These are phyloP conservation scores for Coemansia sp. DNA, from an alignment of 192 early-diverging fungal species.

Conservation along the genomic window DNA sequence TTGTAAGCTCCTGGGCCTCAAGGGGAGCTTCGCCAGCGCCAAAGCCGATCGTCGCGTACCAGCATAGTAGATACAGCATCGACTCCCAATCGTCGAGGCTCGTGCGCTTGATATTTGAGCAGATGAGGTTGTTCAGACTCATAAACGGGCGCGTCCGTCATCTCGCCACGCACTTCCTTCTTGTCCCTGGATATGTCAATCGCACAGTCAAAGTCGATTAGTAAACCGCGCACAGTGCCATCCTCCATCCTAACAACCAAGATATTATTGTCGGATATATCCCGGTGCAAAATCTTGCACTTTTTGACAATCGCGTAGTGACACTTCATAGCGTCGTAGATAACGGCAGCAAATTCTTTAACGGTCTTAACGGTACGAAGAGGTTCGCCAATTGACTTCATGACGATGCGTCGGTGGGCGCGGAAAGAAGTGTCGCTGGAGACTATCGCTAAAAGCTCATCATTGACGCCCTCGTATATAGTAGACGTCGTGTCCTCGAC, in stretches of 20 bases:
- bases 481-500: not conserved
- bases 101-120: not conserved
- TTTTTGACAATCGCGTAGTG: conserved; percentile 14
- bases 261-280: conserved; percentile 32
- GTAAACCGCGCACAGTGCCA: conserved; percentile 15
- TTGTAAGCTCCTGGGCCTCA: no score
- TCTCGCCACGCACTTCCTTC: not conserved
- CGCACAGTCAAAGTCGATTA: conserved; percentile 35
- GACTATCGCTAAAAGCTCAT: not conserved
- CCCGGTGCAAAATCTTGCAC: conserved; percentile 30
- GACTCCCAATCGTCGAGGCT: conserved; percentile 25
- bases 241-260: conserved; percentile 13
- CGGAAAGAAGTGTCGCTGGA: not conserved
- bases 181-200: no score
- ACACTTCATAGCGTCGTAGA: conserved; percentile 27
- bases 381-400: conserved; percentile 11
- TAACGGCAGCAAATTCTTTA: conserved; percentile 21
- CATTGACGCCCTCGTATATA: not conserved
- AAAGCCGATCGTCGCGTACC: not conserved
- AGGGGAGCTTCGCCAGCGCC: not conserved
- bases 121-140: conserved; percentile 28
- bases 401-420: no score
- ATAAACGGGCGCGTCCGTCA: conserved; percentile 24
- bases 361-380: not conserved
- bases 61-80: conserved; percentile 6